Percentiles rank a stretch among this genome's conserved stretches.
These are phyloP conservation scores for Sporothrix inflata DNA, from an alignment of 2,329 filamentous ascomycete species.

Conservation along the genomic window DNA sequence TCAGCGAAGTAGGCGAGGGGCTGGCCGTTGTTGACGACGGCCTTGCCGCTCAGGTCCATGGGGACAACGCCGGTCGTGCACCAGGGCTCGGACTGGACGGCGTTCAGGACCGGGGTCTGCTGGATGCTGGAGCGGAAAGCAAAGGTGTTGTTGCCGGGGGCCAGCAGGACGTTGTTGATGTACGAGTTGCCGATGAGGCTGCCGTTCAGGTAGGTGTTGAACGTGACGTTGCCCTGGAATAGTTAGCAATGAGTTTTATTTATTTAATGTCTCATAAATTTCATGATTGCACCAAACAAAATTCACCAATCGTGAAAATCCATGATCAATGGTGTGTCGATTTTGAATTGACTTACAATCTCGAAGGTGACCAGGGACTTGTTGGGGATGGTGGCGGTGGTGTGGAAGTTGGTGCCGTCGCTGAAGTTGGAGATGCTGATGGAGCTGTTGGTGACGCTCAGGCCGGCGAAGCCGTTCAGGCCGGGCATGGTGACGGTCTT, in stretches of 20 bases:
- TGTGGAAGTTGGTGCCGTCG: conserved; percentile 63
- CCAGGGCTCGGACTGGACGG: conserved; percentile 48
- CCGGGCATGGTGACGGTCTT: conserved; percentile 54
- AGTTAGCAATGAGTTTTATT: too few relatives aligned
- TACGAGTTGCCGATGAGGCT: conserved; percentile 57
- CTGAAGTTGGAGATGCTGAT: conserved; percentile 48
- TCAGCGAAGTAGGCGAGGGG: conserved; percentile 59
- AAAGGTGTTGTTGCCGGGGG: conserved; percentile 61
- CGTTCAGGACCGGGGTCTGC: conserved; percentile 52
- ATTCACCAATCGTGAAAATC: too few relatives aligned
- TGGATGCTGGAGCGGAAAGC: conserved; percentile 58
- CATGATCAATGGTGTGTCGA: too few relatives aligned
- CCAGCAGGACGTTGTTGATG: conserved; percentile 61
- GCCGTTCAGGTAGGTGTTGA: conserved; percentile 60
- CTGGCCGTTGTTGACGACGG: conserved; percentile 56
- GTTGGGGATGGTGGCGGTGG: conserved; percentile 64
- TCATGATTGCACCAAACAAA: too few relatives aligned
- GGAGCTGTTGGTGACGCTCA: conserved; percentile 54
- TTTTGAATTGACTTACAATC: conserved; percentile 54
- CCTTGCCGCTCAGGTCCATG: conserved; percentile 57
- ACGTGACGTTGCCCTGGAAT: conserved; percentile 62
- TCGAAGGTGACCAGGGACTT: conserved; percentile 65
- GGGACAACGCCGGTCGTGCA: conserved; percentile 60
- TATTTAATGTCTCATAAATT: too few relatives aligned
- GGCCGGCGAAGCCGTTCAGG: conserved; percentile 60